Percentiles rank a stretch among this genome's conserved stretches.
phyloP scores from a whole-genome alignment of 2,329 filamentous ascomycete species.

The Fusarium udum region DNA sequence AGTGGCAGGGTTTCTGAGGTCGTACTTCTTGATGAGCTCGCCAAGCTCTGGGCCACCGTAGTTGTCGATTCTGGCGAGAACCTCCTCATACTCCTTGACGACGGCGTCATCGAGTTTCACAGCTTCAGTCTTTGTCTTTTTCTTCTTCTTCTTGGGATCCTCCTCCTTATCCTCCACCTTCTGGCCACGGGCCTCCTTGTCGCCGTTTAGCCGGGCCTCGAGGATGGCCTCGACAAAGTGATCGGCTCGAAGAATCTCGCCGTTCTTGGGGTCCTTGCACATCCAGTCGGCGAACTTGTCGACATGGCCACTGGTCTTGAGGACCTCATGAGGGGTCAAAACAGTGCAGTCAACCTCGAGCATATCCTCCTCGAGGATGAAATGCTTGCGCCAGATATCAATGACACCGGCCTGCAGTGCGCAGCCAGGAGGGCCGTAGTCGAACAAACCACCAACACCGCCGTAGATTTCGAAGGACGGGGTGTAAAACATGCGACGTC shows the following conservation, averaged over 20 bases:
- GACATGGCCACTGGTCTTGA: constrained; percentile 96
- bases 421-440: constrained; percentile 91
- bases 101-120: constrained; percentile 88
- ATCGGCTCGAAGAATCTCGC: constrained; percentile 95
- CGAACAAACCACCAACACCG: constrained; percentile 87
- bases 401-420: constrained; percentile 88
- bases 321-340: constrained; percentile 89
- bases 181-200: constrained; percentile 91
- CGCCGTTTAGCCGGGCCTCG: constrained; percentile 84
- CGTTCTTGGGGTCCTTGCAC: constrained; percentile 98
- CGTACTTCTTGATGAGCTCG: constrained; percentile 87
- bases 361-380: constrained; percentile 93
- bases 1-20: constrained; percentile 88
- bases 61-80: constrained; percentile 94
- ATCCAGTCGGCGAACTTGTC: constrained; percentile 99
- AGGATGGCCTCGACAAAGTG: constrained; percentile 96
- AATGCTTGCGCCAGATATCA: constrained; percentile 92
- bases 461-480: constrained; percentile 96
- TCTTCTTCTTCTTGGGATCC: constrained; percentile 80
- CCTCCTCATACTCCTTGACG: constrained; percentile 89
- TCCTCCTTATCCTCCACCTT: constrained; percentile 81
- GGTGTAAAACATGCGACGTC: constrained; percentile 92
- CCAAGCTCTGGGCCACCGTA: constrained; percentile 89
- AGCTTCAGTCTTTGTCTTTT: constrained; percentile 83
- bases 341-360: constrained; percentile 94